These are phyloP conservation scores for Aschersonia sp. DNA, from an alignment of 2,329 filamentous ascomycete genomes.

Conservation along the genomic window DNA sequence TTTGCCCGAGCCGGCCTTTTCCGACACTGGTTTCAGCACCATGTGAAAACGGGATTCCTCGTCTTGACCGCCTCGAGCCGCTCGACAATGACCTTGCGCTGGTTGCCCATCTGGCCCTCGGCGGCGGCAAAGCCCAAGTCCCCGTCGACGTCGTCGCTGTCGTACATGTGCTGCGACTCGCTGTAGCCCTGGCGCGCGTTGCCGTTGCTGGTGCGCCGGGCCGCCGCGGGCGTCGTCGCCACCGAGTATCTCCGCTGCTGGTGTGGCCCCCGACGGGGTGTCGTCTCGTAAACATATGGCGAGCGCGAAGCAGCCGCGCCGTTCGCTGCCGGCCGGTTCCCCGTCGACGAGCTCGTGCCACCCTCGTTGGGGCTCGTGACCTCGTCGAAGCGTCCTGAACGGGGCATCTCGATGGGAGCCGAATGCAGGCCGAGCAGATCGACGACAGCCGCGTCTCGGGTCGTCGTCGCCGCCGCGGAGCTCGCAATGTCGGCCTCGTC, in stretches of 20 bases:
- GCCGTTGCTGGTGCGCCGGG: constrained; percentile 28
- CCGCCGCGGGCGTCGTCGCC: constrained; percentile 30
- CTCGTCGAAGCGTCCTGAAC: constrained; percentile 58
- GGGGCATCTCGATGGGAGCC: constrained; percentile 51
- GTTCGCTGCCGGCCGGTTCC: constrained; percentile 13
- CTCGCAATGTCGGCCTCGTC: constrained; percentile 81
- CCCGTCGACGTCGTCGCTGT: constrained; percentile 70
- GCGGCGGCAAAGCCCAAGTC: constrained; percentile 91
- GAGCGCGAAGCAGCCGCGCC: constrained; percentile 18
- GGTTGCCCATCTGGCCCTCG: constrained; percentile 81
- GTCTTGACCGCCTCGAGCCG: constrained; percentile 89
- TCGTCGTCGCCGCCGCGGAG: constrained; percentile 7
- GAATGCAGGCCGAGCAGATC: constrained; percentile 59
- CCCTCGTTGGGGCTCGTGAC: constrained; percentile 33
- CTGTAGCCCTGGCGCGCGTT: constrained; percentile 30
- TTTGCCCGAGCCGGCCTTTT: background rate
- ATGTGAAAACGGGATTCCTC: constrained; percentile 90
- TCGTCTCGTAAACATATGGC: constrained; percentile 29
- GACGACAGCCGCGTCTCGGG: constrained; percentile 19
- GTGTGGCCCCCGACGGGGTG: constrained; percentile 25
- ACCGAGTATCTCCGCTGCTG: constrained; percentile 41
- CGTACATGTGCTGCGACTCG: constrained; percentile 39
- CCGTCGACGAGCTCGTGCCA: constrained; percentile 23
- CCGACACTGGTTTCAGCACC: constrained; percentile 49
- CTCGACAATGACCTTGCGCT: constrained; percentile 92